Base-by-base conservation (phyloP, 2,329 filamentous ascomycete genomes). In the Botrytis paeoniae region DNA sequence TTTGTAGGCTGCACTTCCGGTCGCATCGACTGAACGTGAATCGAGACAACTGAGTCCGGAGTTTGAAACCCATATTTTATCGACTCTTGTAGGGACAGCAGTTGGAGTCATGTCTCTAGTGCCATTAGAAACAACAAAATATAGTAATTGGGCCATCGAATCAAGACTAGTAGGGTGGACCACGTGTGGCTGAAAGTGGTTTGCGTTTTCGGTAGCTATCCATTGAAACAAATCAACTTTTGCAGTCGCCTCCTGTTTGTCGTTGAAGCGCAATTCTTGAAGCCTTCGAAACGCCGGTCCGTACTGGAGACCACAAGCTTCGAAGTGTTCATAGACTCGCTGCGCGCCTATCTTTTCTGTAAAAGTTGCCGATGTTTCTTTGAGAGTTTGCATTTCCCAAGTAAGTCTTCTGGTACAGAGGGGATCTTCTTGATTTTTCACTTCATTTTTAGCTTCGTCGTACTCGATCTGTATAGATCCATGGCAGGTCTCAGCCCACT, bases 121-220 rank as follows among this genome's bases (percentile, higher is more conserved):
- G 25, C 1, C 81, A 81, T 37, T 59, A 18, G 64, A 57, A 9
- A 70, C 60, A 65, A 69, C 60, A 29, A 61, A 51, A n/a, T n/a
- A 39, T 25, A 41, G 51, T 18, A 70, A 45, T 32, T 75, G 75
- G 61, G 70, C 60, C 32, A 89, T 85, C 3, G 85, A 81, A 75
- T 89, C 88, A 22, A 89, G 81, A 0, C 87, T 89, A 8, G 86
- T 84, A 0, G 88, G 88, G 74, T 90, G 88, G 37, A 89, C 83
- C 7, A 88, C 72, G 74, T 89, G 86, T 4, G 84, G 81, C 73
- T 75, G 74, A 5, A 6, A 18, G 29, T 64, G 25, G 43, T 80
- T 74, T 22, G 32, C 20, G 22, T 60, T 18, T 4, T 60, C 57
- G 10, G 32, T 20, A 20, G 32, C 16, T 71, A 76, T 81, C 2